A percentile compares a stretch with the other conserved stretches of the same genome.
These are phyloP conservation scores for Gamarada debralockiae DNA, from an alignment of 495 filamentous ascomycete species.

Conservation along the genomic window DNA sequence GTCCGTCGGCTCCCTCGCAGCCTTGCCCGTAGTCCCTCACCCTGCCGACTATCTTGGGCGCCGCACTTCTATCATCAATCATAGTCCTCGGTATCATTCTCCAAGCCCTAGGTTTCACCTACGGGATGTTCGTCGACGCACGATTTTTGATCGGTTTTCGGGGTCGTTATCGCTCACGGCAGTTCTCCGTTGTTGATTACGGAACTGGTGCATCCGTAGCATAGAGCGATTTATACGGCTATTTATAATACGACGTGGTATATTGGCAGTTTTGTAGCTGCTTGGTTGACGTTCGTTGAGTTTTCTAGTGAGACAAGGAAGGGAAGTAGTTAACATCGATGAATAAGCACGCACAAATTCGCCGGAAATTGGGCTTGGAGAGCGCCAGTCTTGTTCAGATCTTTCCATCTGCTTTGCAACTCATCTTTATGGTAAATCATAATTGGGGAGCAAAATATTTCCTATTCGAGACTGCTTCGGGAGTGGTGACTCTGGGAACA, in stretches of 20 bases:
- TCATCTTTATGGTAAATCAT: constrained; percentile 48
- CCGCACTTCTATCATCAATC: constrained; percentile 47
- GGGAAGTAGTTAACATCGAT: neutral
- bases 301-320: neutral
- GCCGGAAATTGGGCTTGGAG: constrained; percentile 47
- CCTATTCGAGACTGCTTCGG: neutral
- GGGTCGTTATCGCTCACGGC: constrained; percentile 42
- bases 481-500: too few relatives aligned
- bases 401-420: constrained; percentile 44
- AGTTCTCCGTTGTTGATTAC: constrained; percentile 47
- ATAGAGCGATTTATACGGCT: constrained; percentile 48
- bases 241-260: constrained; percentile 54
- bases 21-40: constrained; percentile 45
- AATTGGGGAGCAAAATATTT: neutral
- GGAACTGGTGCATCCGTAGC: constrained; percentile 51
- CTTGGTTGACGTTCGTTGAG: constrained; percentile 29
- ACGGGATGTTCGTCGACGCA: constrained; percentile 39
- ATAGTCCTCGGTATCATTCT: constrained; percentile 48
- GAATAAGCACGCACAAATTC: constrained; percentile 42
- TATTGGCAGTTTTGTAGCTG: constrained; percentile 41
- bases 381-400: constrained; percentile 50
- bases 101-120: constrained; percentile 40
- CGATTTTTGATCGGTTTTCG: constrained; percentile 45
- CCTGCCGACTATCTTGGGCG: constrained; percentile 44
- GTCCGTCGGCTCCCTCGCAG: constrained; percentile 42